Percentiles rank a stretch among this genome's conserved stretches.
phyloP scores from a whole-genome alignment of 2,329 filamentous ascomycete species.

The Fusarium sarcochroum region DNA sequence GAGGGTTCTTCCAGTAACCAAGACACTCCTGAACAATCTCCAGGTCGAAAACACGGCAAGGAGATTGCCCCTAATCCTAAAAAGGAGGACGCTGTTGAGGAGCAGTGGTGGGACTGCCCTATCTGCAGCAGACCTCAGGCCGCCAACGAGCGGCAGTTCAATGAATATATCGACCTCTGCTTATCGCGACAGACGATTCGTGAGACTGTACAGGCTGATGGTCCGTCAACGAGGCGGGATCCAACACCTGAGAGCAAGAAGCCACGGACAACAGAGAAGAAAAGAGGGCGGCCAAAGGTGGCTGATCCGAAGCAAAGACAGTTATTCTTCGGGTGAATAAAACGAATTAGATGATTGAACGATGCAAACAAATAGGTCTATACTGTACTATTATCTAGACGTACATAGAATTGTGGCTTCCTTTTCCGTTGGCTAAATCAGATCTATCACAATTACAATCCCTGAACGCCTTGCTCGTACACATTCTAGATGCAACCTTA shows the following conservation, averaged over 20 bases:
- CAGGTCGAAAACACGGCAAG: constrained; percentile 60
- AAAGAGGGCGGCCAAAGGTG: constrained; percentile 53
- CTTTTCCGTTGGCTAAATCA: constrained; percentile 12
- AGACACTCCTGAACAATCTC: constrained; percentile 13
- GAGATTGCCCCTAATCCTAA: constrained; percentile 65
- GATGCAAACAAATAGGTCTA: constrained; percentile 16
- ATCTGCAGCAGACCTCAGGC: constrained; percentile 84
- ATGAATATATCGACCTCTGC: constrained; percentile 93
- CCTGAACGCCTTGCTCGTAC: constrained; percentile 33
- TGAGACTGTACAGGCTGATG: constrained; percentile 77
- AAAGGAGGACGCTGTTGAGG: constrained; percentile 52
- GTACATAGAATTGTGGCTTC: constrained; percentile 11
- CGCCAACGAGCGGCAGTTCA: constrained; percentile 83
- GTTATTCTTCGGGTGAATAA: constrained; percentile 63
- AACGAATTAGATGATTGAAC: constrained; percentile 13
- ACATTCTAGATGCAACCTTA: constrained; percentile 11
- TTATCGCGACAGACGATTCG: constrained; percentile 88
- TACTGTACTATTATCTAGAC: constrained; percentile 7
- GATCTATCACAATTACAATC: constrained; percentile 21
- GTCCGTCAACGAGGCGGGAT: constrained; percentile 45
- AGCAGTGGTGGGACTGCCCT: constrained; percentile 85
- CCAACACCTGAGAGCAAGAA: constrained; percentile 57
- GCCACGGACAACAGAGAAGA: constrained; percentile 55
- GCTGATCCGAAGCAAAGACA: constrained; percentile 65
- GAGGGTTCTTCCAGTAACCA: constrained; percentile 26